Conservation (phyloP, 129 eudicot species). For the Helianthus tuberosus region DNA sequence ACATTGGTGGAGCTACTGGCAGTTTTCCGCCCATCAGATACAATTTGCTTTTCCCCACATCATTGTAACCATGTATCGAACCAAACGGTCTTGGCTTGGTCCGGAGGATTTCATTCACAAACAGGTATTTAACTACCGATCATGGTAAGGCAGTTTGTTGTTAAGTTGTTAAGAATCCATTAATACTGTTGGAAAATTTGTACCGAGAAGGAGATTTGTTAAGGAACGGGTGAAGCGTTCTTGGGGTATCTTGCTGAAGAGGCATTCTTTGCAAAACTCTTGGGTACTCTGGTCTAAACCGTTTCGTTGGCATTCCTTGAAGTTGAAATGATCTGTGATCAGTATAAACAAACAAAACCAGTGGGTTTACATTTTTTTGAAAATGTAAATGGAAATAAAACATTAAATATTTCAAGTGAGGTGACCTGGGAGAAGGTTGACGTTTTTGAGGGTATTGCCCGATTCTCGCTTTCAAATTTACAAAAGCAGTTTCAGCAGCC, state of each 20-base stretch:
- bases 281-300: too few relatives aligned
- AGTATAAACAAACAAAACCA: too few relatives aligned
- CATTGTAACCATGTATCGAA: conserved; percentile 22
- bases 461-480: too few relatives aligned
- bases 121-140: conserved; percentile 13
- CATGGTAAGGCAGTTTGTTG: conserved; percentile 14
- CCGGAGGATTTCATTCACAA: conserved; percentile 18
- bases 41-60: conserved; percentile 32
- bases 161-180: conserved; percentile 28
- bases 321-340: too few relatives aligned
- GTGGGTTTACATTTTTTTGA: too few relatives aligned
- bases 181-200: conserved; percentile 25
- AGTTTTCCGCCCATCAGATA: conserved; percentile 4
- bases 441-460: too few relatives aligned
- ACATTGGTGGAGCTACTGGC: conserved; percentile 20
- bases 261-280: too few relatives aligned
- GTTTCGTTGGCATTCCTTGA: too few relatives aligned
- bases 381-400: too few relatives aligned
- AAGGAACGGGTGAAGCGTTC: conserved; percentile 72
- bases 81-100: conserved; percentile 4
- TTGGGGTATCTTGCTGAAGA: conserved; percentile 69
- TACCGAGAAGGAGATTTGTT: conserved; percentile 5
- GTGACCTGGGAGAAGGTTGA: too few relatives aligned
- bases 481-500: too few relatives aligned
- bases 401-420: too few relatives aligned